phyloP scores from a whole-genome alignment of 345 rosid species.

The Hypericum perforatum region DNA sequence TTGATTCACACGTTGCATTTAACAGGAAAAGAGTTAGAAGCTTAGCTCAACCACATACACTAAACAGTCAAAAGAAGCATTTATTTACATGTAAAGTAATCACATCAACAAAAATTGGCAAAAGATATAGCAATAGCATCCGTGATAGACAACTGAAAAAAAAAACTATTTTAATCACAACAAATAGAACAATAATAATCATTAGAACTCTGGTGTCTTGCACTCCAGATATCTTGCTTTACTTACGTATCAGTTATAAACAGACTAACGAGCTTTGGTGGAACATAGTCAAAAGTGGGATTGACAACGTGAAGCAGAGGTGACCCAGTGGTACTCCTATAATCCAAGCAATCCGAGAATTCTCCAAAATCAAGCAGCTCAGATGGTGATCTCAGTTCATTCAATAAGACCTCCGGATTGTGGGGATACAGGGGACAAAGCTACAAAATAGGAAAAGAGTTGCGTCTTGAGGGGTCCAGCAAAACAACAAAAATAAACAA shows the following conservation, averaged over 20 bases:
- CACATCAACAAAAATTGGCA: no score
- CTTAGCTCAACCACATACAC: no score
- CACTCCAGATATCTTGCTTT: constrained; percentile 8
- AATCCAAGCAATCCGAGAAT: constrained; percentile 92
- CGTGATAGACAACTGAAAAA: no score
- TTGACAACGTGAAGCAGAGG: constrained; percentile 88
- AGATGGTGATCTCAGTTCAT: constrained; percentile 94
- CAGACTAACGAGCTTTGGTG: constrained; percentile 92
- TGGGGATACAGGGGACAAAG: constrained; percentile 94
- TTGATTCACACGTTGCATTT: no score
- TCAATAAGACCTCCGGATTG: constrained; percentile 86
- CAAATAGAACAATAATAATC: no score
- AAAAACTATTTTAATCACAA: no score
- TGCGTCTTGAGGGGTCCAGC: constrained; percentile 4
- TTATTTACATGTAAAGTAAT: no score
- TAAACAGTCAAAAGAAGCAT: no score
- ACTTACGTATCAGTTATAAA: constrained; percentile 98
- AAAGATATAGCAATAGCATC: no score
- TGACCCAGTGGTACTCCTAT: constrained; percentile 51
- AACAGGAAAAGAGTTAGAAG: no score
- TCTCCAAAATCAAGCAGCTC: constrained; percentile 95
- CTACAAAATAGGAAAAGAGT: constrained; percentile 34
- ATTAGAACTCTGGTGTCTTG: not conserved
- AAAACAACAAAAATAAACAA: not conserved
- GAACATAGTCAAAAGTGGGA: constrained; percentile 91